Evolutionary conservation across 495 filamentous ascomycete genomes (phyloP).

Genomic region (Clavariopsis aquatica): DNA sequence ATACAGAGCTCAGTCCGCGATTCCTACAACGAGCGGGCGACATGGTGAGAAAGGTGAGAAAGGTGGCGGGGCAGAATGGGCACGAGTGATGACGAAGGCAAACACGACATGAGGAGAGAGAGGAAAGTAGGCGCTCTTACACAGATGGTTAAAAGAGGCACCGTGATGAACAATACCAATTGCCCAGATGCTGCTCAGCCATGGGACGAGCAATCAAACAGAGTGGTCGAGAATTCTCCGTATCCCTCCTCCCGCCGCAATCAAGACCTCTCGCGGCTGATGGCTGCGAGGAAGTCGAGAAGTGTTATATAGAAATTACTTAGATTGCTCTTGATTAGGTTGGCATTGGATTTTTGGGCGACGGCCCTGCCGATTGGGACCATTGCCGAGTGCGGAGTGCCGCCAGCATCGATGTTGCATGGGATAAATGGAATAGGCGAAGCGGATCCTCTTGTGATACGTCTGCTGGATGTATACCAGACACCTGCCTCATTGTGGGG

Average conservation of each 20-base stretch:
- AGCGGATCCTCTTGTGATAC: constrained; percentile 20
- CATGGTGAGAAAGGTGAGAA: constrained; percentile 18
- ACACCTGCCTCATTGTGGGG: constrained; percentile 6
- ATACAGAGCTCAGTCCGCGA: not conserved
- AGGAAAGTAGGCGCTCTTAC: constrained; percentile 20
- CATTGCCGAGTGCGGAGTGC: constrained; percentile 24
- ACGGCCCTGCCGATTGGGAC: constrained; percentile 24
- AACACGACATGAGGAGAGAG: constrained; percentile 9
- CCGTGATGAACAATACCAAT: constrained; percentile 9
- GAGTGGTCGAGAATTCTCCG: constrained; percentile 31
- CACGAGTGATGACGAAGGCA: constrained; percentile 1
- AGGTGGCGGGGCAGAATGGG: not conserved
- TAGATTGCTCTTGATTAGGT: constrained; percentile 37
- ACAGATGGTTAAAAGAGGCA: constrained; percentile 23
- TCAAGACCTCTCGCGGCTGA: constrained; percentile 27
- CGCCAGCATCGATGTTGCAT: constrained; percentile 25
- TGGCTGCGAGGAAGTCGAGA: constrained; percentile 27
- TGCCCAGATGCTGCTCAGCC: constrained; percentile 12
- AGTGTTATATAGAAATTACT: constrained; percentile 25
- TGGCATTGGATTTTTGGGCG: constrained; percentile 21
- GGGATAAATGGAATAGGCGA: constrained; percentile 35
- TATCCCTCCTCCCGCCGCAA: constrained; percentile 22
- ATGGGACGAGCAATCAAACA: constrained; percentile 29
- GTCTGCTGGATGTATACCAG: constrained; percentile 20
- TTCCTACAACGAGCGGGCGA: not conserved